Conservation (phyloP, 495 filamentous ascomycete genomes). For the Daldinia concentrica region DNA sequence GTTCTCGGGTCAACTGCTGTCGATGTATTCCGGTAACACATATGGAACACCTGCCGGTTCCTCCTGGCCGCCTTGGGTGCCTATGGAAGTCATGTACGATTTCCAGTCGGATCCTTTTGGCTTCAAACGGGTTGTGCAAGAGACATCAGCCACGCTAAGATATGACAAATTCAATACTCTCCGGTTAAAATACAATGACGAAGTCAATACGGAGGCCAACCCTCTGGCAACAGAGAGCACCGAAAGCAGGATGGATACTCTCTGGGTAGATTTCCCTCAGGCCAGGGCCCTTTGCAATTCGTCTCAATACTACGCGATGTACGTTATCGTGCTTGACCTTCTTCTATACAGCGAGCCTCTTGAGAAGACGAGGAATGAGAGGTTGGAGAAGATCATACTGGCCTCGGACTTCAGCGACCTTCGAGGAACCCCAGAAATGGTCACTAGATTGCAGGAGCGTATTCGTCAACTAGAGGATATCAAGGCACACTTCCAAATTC, state of each 20-base stretch:
- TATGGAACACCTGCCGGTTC: slow-evolving; percentile 88
- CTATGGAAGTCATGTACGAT: slow-evolving; percentile 97
- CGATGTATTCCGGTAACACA: slow-evolving; percentile 91
- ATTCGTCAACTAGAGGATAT: slow-evolving; percentile 96
- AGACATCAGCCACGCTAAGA: slow-evolving; percentile 89
- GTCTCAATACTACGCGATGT: slow-evolving; percentile 94
- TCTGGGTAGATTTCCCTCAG: slow-evolving; percentile 96
- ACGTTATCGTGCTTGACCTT: slow-evolving; percentile 94
- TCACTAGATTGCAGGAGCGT: slow-evolving; percentile 86
- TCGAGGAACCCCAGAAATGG: slow-evolving; percentile 91
- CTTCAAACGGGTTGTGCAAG: slow-evolving; percentile 92
- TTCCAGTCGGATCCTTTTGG: slow-evolving; percentile 91
- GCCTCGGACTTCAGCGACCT: slow-evolving; percentile 99
- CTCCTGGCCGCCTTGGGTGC: slow-evolving; percentile 97
- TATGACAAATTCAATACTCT: slow-evolving; percentile 99
- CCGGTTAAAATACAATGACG: slow-evolving; percentile 96
- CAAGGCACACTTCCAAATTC: slow-evolving; percentile 93
- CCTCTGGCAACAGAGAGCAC: slow-evolving; percentile 58
- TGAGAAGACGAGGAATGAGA: slow-evolving; percentile 93
- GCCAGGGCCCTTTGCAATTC: slow-evolving; percentile 94
- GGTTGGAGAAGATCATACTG: slow-evolving; percentile 97
- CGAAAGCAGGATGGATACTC: slow-evolving; percentile 88
- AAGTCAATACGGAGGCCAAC: slow-evolving; percentile 70
- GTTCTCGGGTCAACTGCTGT: slow-evolving; percentile 79
- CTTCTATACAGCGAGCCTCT: slow-evolving; percentile 94